These are phyloP conservation scores for Alopecurus myosuroides DNA, from an alignment of 176 grass and related monocot genomes.

Conservation along the genomic window DNA sequence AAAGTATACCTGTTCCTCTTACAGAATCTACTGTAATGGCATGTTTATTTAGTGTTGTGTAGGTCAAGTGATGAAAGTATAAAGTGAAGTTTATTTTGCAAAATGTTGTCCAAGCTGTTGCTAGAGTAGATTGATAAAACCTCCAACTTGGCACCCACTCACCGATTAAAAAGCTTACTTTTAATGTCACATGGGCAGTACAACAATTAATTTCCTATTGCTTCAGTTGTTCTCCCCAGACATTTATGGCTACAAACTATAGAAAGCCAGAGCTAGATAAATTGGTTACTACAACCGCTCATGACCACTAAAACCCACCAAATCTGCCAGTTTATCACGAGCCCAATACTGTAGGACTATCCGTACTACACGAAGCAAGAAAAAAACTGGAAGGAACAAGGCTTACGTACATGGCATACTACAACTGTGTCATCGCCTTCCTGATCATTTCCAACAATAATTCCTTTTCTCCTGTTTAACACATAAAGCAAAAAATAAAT, in stretches of 20 bases:
- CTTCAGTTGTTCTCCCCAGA: not conserved
- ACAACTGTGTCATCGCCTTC: conserved; percentile 90
- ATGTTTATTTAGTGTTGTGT: not conserved
- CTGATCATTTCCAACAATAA: conserved; percentile 95
- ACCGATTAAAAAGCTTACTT: not conserved
- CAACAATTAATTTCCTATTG: not conserved
- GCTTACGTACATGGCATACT: conserved; percentile 73
- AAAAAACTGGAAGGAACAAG: not conserved
- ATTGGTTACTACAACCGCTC: not conserved
- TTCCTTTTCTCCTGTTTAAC: conserved; percentile 85
- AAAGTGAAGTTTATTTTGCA: not conserved
- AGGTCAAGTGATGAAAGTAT: not conserved
- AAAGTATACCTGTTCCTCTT: not conserved
- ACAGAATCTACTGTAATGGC: not conserved
- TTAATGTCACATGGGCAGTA: not conserved
- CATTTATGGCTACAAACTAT: not conserved
- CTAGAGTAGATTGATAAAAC: conserved; percentile 8
- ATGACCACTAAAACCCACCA: not conserved
- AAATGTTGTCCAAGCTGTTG: not conserved
- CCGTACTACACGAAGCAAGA: not conserved
- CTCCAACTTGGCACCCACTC: not conserved
- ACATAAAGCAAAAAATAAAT: conserved; percentile 32
- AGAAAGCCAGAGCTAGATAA: not conserved
- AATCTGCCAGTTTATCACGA: not conserved
- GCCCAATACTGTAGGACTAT: not conserved